Percentiles rank a stretch among this genome's conserved stretches.
Conservation (phyloP, 1,139 yeast genomes). For the Candida sojae region DNA sequence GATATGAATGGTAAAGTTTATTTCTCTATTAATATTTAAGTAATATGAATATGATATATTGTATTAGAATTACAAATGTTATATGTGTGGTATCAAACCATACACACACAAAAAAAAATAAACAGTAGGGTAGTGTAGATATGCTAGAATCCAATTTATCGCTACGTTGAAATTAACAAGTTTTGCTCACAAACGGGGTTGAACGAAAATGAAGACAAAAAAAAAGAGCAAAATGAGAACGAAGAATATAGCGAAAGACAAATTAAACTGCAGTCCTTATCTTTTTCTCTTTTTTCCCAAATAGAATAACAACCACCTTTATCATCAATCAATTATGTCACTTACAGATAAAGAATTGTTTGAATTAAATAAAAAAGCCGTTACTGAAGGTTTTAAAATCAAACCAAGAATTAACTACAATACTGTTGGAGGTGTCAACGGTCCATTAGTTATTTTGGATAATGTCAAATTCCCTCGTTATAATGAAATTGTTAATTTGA, state of each 20-base stretch:
- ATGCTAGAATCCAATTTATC: not conserved
- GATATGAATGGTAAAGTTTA: slow-evolving; percentile 7
- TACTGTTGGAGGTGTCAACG: slow-evolving; percentile 97
- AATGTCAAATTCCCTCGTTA: slow-evolving; percentile 95
- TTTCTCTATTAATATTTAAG: too few relatives aligned
- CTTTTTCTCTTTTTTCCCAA: not conserved
- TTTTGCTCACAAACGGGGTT: not conserved
- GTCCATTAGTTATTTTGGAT: slow-evolving; percentile 94
- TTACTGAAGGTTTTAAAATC: slow-evolving; percentile 84
- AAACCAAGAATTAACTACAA: slow-evolving; percentile 90
- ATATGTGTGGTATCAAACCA: not conserved
- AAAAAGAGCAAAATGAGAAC: not conserved
- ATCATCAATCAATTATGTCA: slow-evolving; percentile 19
- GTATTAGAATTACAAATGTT: not conserved
- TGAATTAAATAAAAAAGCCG: slow-evolving; percentile 90
- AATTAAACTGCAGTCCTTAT: slow-evolving; percentile 1
- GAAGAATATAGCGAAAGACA: not conserved
- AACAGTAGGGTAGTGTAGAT: not conserved
- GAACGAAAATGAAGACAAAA: not conserved
- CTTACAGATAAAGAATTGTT: slow-evolving; percentile 59
- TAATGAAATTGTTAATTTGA: slow-evolving; percentile 94
- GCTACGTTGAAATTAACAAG: slow-evolving; percentile 4
- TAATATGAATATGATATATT: too few relatives aligned
- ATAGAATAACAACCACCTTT: not conserved
- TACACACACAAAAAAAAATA: not conserved